phyloP scores from a whole-genome alignment of 441 rosid species.

The Euphorbia corollata region DNA sequence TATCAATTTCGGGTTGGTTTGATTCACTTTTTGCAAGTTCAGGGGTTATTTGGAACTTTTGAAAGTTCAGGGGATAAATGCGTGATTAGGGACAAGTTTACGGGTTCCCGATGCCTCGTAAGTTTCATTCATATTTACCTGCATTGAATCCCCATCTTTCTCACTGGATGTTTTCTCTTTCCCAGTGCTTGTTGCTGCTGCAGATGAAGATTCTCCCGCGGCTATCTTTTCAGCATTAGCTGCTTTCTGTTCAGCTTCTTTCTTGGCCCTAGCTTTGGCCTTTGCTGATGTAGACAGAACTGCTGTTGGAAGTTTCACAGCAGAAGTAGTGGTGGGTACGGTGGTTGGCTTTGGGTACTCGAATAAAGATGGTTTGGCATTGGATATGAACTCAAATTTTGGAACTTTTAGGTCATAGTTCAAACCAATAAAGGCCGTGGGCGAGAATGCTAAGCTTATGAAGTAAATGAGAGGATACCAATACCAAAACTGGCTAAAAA shows the following conservation, averaged over 20 bases:
- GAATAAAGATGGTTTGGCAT: conserved; percentile 83
- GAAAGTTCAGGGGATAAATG: too few relatives aligned
- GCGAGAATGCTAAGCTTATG: conserved; percentile 84
- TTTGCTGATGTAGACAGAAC: conserved; percentile 85
- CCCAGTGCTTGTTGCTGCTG: conserved; percentile 28
- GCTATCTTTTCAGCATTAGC: conserved; percentile 59
- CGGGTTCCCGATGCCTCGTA: too few relatives aligned
- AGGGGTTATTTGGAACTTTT: too few relatives aligned
- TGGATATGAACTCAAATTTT: conserved; percentile 79
- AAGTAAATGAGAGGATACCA: conserved; percentile 97
- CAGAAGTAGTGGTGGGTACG: conserved; percentile 64
- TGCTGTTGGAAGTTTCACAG: conserved; percentile 82
- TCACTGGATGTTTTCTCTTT: conserved; percentile 65
- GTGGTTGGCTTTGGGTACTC: conserved; percentile 96
- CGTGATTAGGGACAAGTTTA: too few relatives aligned
- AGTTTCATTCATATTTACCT: conserved; percentile 35
- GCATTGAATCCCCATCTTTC: conserved; percentile 88
- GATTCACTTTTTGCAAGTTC: too few relatives aligned
- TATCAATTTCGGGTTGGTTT: too few relatives aligned
- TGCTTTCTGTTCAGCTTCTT: conserved; percentile 90
- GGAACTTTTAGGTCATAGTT: conserved; percentile 91
- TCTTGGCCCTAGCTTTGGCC: conserved; percentile 97
- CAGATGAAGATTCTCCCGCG: conserved; percentile 40
- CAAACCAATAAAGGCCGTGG: conserved; percentile 88
- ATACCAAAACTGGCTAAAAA: conserved; percentile 97